Evolutionary conservation across 2,329 filamentous ascomycete species (phyloP), one percentile per base, ranked within the genome.

Genomic region (Clarireedia homoeocarpa): DNA sequence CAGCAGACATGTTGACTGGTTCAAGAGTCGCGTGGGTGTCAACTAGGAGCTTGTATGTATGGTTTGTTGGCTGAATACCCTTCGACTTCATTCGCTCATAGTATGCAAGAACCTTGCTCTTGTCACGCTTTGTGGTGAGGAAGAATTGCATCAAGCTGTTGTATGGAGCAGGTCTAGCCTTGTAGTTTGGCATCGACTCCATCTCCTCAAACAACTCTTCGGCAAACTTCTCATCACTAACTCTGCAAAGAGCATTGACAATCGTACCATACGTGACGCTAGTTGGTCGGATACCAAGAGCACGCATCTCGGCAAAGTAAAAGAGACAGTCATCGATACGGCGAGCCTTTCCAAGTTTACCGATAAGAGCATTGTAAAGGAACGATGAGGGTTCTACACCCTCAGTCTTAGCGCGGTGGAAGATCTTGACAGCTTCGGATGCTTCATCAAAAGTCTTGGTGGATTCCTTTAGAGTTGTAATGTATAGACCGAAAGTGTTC

Each of bases 131-230:
- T 55, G 92, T 97, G 56, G 89, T 95, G 64, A 97, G 78, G 82
- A 97, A 99, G 76, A 96, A 97, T 71, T 99, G 94, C 84, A 99
- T 99, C 85, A 99, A 88, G 73, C 90, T 95, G 78, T 99, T 96
- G 79, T 99, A 99, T 0, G 94, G 94, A 24, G 94, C 94, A 26
- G 94, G 91, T 9, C 94, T 87, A 42, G 94, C 90, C 78, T 96
- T 97, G 82, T 99, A 99, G 77, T 99, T 99, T 56, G 91, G 87
- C 86, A 95, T 96, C 48, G 86, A 84, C 76, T 99, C 94, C 94
- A 99, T 99, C 76, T 99, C 94, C 69, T 97, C 91, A 69, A 99
- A 99, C 65, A 97, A 83, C 73, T 97, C 91, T 69, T 96, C 94
- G 27, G 94, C 94, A 70, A 96, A 96, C 69, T 92, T 95, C 75